Conservation (phyloP, 129 eudicot species). For the Solidago caesia region DNA sequence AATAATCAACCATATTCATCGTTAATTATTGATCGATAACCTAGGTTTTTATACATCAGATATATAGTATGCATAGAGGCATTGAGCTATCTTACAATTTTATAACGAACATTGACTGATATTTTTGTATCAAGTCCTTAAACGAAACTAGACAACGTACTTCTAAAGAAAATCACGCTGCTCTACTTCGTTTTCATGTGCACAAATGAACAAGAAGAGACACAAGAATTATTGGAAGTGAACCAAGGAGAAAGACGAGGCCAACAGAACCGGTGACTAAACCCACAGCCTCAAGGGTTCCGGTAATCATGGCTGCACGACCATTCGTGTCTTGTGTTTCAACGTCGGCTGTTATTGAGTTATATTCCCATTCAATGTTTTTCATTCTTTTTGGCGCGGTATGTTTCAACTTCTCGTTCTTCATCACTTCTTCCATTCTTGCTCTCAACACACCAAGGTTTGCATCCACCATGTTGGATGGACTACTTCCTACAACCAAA, state of each 20-base stretch:
- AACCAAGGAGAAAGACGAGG: conserved; percentile 36
- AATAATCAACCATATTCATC: background rate
- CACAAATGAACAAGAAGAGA: conserved; percentile 31
- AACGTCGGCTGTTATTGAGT: background rate
- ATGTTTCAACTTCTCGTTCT: conserved; percentile 27
- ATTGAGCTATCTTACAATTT: background rate
- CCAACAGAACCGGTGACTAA: conserved; percentile 27
- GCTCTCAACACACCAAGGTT: conserved; percentile 34
- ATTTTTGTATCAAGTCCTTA: background rate
- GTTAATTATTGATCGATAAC: background rate
- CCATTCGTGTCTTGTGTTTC: conserved; percentile 5
- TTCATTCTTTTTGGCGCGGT: conserved; percentile 12
- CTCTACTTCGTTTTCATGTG: conserved; percentile 2
- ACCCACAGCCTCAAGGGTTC: conserved; percentile 20
- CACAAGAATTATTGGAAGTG: conserved; percentile 26
- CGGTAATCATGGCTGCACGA: conserved; percentile 16
- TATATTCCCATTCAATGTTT: conserved; percentile 10
- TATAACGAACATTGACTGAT: background rate
- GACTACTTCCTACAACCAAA: conserved; percentile 21
- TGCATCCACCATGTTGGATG: conserved; percentile 38
- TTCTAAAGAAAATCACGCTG: background rate
- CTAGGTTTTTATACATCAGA: background rate
- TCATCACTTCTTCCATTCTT: conserved; percentile 38
- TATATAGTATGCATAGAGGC: no score
- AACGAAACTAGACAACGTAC: no score